phyloP scores from a whole-genome alignment of 495 filamentous ascomycete genomes.

The Staphylotrichum tortipilum region DNA sequence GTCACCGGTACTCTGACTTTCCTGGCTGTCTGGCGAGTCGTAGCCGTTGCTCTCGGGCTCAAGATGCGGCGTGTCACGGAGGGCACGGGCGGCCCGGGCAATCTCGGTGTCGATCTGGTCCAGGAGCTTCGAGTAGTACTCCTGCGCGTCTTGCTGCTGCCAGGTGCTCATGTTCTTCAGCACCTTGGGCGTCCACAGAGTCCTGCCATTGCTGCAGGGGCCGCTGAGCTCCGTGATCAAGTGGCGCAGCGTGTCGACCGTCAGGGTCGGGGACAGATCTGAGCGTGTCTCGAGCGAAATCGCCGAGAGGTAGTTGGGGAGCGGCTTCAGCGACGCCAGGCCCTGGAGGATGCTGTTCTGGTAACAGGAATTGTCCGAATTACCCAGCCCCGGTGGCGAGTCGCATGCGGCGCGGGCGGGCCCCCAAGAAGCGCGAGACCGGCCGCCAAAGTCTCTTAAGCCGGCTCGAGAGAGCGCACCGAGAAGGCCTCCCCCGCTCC shows the following conservation, averaged over 20 bases:
- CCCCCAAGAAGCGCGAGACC: slow-evolving; percentile 37
- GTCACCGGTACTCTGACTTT: slow-evolving; percentile 42
- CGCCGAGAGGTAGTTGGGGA: slow-evolving; percentile 45
- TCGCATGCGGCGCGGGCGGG: slow-evolving; percentile 24
- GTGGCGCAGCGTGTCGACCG: slow-evolving; percentile 45
- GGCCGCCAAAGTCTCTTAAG: slow-evolving; percentile 39
- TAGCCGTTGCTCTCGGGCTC: slow-evolving; percentile 23
- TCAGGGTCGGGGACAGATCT: slow-evolving; percentile 16
- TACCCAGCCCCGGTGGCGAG: slow-evolving; percentile 71
- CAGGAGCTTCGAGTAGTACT: slow-evolving; percentile 87
- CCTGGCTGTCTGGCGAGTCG: slow-evolving; percentile 33
- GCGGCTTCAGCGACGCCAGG: slow-evolving; percentile 62
- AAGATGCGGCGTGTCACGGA: slow-evolving; percentile 29
- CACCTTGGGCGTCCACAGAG: slow-evolving; percentile 66
- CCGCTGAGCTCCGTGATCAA: slow-evolving; percentile 62
- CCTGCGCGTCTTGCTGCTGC: slow-evolving; percentile 97
- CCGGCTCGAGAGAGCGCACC: slow-evolving; percentile 30
- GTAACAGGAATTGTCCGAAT: slow-evolving; percentile 92
- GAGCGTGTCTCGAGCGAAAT: slow-evolving; percentile 26
- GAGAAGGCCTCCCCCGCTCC: slow-evolving; percentile 36
- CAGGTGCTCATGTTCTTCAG: slow-evolving; percentile 84
- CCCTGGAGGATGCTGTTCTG: slow-evolving; percentile 94
- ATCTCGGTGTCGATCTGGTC: slow-evolving; percentile 80
- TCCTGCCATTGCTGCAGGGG: slow-evolving; percentile 54
- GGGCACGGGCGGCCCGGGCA: slow-evolving; percentile 35